Base-by-base conservation (phyloP, 306 rosid species). In the Chamaecrista fasciculata region DNA sequence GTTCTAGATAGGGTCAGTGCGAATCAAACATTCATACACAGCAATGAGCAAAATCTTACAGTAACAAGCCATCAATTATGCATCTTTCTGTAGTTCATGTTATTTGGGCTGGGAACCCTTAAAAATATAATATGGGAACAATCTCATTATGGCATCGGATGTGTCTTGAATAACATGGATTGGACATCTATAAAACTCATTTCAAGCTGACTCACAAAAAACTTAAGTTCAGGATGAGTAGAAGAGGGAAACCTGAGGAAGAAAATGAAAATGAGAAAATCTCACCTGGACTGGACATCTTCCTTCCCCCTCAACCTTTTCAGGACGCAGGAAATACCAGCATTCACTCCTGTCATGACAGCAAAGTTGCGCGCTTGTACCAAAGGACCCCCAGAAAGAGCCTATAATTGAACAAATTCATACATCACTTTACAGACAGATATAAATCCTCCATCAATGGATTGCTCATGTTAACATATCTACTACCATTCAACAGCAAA, bases 301-400 rank as follows among this genome's bases (percentile, higher is more conserved):
- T 95, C 99, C 81, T 91, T 95, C 64, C 99, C 97, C 77, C 97
- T 84, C 73, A 95, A 1, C 80, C 99, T 89, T 85, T 75, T 95
- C 97, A 95, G 81, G 33, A 91, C 86, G 78, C 88, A 89, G 25
- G 99, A 61, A 64, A 95, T 91, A 34, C 99, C 99, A 14, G 99
- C 99, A 79, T 91, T 95, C 67, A 84, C 96, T 68, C 99, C 99
- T 0, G 97, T 91, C 97, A 95, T 91, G 51, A 95, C 96, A 66
- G 99, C 99, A 80, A 95, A 95, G 78, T 95, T 95, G 23, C 99
- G 89, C 50, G 99, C 99, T 83, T 95, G 97, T 37, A 87, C 65
- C 33, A 86, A 67, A 16, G 97, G 97, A 63, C 99, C 99, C 21
- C 99, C 99, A 40, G 95, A 76, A 39, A 95, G 95, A 65, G 96